Evolutionary conservation across 306 rosid species (phyloP).

Genomic region (Malus orientalis): DNA sequence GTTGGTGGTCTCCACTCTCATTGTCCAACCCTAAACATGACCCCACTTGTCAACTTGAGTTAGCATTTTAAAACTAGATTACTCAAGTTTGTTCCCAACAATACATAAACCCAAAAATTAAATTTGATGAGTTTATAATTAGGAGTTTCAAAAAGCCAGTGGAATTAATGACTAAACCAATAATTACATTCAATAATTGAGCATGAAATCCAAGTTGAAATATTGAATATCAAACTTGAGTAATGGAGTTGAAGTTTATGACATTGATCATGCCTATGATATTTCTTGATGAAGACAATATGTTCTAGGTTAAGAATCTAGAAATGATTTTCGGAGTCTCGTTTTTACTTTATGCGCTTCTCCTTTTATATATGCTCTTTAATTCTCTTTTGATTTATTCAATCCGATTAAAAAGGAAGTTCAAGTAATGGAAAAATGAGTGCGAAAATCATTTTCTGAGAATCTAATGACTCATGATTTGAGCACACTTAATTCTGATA

Average conservation of each 20-base stretch:
- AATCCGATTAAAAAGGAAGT: too few species aligned
- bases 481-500: background rate
- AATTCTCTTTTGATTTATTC: background rate
- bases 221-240: background rate
- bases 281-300: background rate
- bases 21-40: conserved; percentile 4
- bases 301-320: background rate
- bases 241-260: background rate
- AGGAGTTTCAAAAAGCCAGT: background rate
- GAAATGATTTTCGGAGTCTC: background rate
- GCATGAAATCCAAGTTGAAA: background rate
- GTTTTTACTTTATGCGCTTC: background rate
- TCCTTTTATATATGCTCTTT: background rate
- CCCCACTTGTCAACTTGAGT: background rate
- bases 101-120: background rate
- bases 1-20: background rate
- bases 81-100: background rate
- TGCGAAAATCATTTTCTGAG: too few species aligned
- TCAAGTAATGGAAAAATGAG: background rate
- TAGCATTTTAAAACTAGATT: background rate
- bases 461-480: background rate
- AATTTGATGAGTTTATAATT: background rate
- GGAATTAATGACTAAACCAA: background rate
- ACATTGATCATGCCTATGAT: too few species aligned
- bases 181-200: background rate